Percentiles rank a stretch among this genome's conserved stretches.
Conservation (phyloP, 2,329 filamentous ascomycete genomes). For the Claviceps quebecensis region DNA sequence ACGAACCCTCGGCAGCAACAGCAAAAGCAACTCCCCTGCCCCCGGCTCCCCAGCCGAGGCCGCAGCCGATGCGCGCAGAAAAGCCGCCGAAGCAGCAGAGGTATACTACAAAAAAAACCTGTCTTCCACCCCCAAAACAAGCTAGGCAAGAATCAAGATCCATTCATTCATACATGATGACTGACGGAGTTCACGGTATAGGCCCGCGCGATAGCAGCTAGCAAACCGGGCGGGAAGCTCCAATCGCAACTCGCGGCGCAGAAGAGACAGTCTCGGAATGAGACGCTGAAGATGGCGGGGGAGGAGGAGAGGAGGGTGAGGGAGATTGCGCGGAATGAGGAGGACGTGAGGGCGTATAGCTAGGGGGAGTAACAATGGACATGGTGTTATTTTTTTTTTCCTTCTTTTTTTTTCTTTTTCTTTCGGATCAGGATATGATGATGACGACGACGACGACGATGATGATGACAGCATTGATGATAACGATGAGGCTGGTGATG, state of each 20-base stretch:
- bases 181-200: conserved; percentile 16
- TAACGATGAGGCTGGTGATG: not conserved
- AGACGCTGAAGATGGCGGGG: conserved; percentile 55
- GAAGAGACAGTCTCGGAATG: conserved; percentile 56
- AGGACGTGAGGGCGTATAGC: conserved; percentile 22
- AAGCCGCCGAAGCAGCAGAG: conserved; percentile 73
- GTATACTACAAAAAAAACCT: conserved; percentile 27
- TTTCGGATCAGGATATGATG: not conserved
- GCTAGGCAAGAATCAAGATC: too few species aligned
- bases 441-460: not conserved
- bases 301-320: conserved; percentile 49
- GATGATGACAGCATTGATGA: not conserved
- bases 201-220: conserved; percentile 51
- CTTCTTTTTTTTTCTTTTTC: not conserved
- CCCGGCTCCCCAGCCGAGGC: conserved; percentile 10
- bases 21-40: conserved; percentile 19
- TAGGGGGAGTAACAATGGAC: conserved; percentile 6
- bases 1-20: conserved; percentile 45
- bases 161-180: too few species aligned
- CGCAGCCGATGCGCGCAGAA: conserved; percentile 44
- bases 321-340: conserved; percentile 48
- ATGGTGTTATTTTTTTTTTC: not conserved
- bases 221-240: conserved; percentile 48
- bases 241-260: conserved; percentile 58
- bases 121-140: not conserved